phyloP scores from a whole-genome alignment of 2,329 filamentous ascomycete genomes.

The Fusarium sp. region DNA sequence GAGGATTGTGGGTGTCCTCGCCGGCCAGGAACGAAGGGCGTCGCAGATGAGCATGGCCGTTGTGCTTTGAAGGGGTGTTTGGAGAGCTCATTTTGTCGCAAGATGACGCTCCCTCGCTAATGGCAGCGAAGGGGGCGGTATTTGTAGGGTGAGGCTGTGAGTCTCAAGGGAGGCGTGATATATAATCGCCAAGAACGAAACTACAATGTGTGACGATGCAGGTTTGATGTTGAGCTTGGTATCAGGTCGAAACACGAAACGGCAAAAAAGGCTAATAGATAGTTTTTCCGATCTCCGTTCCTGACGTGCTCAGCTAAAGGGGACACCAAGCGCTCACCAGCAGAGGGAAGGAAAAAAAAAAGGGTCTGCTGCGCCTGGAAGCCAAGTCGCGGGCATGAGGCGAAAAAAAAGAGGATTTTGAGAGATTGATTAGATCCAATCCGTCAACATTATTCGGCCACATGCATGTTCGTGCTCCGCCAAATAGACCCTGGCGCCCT shows the following conservation, averaged over 20 bases:
- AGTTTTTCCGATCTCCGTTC: constrained; percentile 25
- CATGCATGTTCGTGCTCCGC: constrained; percentile 24
- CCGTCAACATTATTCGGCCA: constrained; percentile 26
- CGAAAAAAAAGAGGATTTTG: constrained; percentile 9
- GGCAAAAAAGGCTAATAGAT: constrained; percentile 25
- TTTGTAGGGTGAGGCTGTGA: not conserved
- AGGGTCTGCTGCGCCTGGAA: not conserved
- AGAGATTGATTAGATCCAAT: constrained; percentile 42
- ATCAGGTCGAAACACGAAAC: constrained; percentile 19
- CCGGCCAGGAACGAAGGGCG: constrained; percentile 49
- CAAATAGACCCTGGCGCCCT: constrained; percentile 15
- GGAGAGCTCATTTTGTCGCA: constrained; percentile 48
- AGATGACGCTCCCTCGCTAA: constrained; percentile 8
- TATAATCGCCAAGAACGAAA: constrained; percentile 15
- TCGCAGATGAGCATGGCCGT: constrained; percentile 40
- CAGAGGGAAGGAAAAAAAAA: not conserved
- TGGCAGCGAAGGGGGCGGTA: constrained; percentile 18
- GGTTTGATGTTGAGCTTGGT: constrained; percentile 27
- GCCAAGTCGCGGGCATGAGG: constrained; percentile 9
- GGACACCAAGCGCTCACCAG: constrained; percentile 1
- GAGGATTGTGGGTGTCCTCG: constrained; percentile 50
- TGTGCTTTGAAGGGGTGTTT: constrained; percentile 41
- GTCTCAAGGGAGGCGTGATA: not conserved
- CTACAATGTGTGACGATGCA: constrained; percentile 22
- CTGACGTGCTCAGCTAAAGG: constrained; percentile 16